These are phyloP conservation scores for Davidsoniella australis DNA, from an alignment of 2,329 filamentous ascomycete species.

Conservation along the genomic window DNA sequence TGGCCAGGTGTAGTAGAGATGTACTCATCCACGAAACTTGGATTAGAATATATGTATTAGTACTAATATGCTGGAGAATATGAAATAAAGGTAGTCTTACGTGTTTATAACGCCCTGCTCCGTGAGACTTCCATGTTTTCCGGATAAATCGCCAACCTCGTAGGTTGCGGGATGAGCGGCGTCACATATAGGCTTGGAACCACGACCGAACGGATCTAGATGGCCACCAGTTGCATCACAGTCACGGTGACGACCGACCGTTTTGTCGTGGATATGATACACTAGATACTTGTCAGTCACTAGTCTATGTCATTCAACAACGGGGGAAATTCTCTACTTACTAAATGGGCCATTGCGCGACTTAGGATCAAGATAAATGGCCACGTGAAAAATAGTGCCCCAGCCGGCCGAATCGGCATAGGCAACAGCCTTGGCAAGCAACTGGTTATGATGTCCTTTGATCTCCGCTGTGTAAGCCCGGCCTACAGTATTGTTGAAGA, in stretches of 20 bases:
- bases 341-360: constrained; percentile 8
- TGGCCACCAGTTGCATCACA: constrained; percentile 37
- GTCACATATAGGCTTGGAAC: constrained; percentile 32
- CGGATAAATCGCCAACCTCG: constrained; percentile 42
- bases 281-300: constrained; percentile 19
- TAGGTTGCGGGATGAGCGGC: constrained; percentile 31
- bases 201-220: constrained; percentile 37
- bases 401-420: constrained; percentile 11
- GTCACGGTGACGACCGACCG: constrained; percentile 34
- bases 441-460: constrained; percentile 2
- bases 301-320: neutral
- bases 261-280: constrained; percentile 40
- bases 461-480: constrained; percentile 10
- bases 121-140: constrained; percentile 36
- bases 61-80: neutral
- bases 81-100: constrained; percentile 1
- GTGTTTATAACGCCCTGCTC: constrained; percentile 18
- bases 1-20: constrained; percentile 22
- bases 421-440: constrained; percentile 6
- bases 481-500: constrained; percentile 6
- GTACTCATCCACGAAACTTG: constrained; percentile 26
- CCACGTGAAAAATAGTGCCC: constrained; percentile 12
- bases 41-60: constrained; percentile 6
- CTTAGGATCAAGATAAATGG: constrained; percentile 5
- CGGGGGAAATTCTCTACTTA: neutral